Base-by-base conservation (phyloP, 1,284 basidiomycete species). In the Cyathus olla region DNA sequence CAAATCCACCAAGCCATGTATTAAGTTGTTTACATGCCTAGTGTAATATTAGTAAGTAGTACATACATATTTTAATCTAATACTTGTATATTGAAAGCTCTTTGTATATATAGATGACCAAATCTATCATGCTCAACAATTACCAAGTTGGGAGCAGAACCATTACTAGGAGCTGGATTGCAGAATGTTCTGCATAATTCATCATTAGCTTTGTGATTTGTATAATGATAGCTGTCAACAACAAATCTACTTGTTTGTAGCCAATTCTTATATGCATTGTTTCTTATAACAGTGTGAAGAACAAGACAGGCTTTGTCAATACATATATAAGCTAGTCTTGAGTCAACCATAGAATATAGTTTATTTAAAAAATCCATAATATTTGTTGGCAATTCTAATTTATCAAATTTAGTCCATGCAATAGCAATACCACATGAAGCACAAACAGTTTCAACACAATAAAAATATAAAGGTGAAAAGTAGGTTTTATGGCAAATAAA, bases 301-400 rank as follows among this genome's bases (percentile, higher is more conserved):
- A 73, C 54, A 27, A 52, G 21, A 59, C 71, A 73, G 21, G 64
- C 69, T 57, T 73, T 73, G 56, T 70, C 66, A 66, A 72, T 69
- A 50, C 62, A 63, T 26, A 72, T 62, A 59, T 72, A 72, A 22
- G 27, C 44, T 49, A 70, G 69, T 3, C 63, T 48, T 8, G 59
- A 60, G 39, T 68, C 57, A 17, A 57, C 27, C 15, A 49, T 57
- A 39, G 69, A 65, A 64, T 64, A 72, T 13, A 70, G 52, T 27
- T 48, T 40, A 46, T 71, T 40, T 3, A 72, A 51, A 37, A 66
- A 72, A 1, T 27, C 37, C 47, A 74, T 35, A 52, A 75, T 72
- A 24, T 73, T 67, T n/a, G 72, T 66, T 37, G 63, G 64, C 44
- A 69, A 72, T 56, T 75, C 73, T 31, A 71, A 54, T 40, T 66